Conservation (phyloP, 73 alveolate genomes). For the Stentor roeselii region DNA sequence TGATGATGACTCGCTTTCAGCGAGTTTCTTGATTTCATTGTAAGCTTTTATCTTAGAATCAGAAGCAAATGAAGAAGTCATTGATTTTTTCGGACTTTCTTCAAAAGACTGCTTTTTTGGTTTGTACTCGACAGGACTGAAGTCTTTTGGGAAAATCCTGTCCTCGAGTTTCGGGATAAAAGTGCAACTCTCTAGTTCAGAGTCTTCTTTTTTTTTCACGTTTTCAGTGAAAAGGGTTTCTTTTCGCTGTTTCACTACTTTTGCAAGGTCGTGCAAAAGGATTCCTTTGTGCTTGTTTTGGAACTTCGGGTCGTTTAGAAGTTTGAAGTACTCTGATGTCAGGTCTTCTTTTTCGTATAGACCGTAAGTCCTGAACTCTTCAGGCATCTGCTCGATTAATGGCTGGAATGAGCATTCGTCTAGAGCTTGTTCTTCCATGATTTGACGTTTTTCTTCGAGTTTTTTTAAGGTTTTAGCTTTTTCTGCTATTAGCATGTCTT, state of each 20-base stretch:
- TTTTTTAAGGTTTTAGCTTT: not conserved
- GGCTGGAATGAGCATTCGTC: constrained; percentile 15
- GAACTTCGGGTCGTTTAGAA: not conserved
- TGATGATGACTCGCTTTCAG: not conserved
- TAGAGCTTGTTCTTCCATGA: not conserved
- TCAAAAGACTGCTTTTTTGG: not conserved
- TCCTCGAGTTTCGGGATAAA: not conserved
- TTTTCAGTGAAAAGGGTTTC: not conserved
- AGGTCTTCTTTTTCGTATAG: constrained; percentile 8
- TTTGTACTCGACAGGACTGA: not conserved
- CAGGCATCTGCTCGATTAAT: not conserved
- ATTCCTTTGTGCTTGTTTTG: constrained; percentile 11
- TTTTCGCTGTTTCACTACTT: not conserved
- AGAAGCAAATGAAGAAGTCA: too few relatives aligned
- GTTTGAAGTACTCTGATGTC: not conserved
- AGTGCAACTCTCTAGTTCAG: not conserved
- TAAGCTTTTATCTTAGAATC: not conserved
- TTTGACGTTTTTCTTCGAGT: not conserved
- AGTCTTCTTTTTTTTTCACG: not conserved
- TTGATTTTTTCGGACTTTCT: not conserved
- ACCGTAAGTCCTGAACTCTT: not conserved
- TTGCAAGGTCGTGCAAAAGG: not conserved
- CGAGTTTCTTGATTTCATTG: not conserved
- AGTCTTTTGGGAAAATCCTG: not conserved
- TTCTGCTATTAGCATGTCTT: constrained; percentile 14